phyloP scores from a whole-genome alignment of 768 basidiomycete genomes.

The Pisolithus sp. region DNA sequence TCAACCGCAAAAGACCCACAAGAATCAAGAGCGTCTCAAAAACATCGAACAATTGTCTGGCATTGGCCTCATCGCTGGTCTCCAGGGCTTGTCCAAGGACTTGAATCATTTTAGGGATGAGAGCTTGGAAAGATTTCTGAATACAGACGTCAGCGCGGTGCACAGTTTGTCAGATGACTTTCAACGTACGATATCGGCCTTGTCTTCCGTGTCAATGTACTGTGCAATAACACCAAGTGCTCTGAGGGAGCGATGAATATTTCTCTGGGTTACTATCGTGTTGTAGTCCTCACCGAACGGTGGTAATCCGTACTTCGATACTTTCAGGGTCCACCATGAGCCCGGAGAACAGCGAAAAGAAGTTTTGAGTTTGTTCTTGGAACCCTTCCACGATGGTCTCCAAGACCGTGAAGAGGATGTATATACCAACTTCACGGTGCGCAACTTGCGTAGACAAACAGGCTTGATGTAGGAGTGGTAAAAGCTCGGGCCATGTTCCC shows the following conservation, averaged over 20 bases:
- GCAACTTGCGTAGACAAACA: constrained; percentile 59
- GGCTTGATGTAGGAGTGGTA: constrained; percentile 80
- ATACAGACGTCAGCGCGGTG: constrained; percentile 1
- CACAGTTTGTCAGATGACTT: not conserved
- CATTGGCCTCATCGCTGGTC: constrained; percentile 68
- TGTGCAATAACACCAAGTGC: constrained; percentile 91
- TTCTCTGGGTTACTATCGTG: not conserved
- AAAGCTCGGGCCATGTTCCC: constrained; percentile 78
- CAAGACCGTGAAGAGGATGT: constrained; percentile 83
- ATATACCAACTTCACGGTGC: constrained; percentile 90
- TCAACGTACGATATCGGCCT: constrained; percentile 69
- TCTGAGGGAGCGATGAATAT: constrained; percentile 29
- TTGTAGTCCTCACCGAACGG: constrained; percentile 53
- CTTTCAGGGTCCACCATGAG: constrained; percentile 80
- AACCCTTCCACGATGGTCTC: constrained; percentile 90
- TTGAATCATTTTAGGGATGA: constrained; percentile 82
- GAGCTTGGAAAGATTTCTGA: constrained; percentile 79
- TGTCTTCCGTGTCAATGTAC: constrained; percentile 85
- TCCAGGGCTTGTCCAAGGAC: constrained; percentile 85
- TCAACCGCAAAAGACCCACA: constrained; percentile 34
- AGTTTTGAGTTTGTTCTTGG: constrained; percentile 61
- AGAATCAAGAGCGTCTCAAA: constrained; percentile 93
- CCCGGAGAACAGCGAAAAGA: constrained; percentile 75
- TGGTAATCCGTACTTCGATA: constrained; percentile 83
- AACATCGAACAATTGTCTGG: constrained; percentile 90